phyloP scores from a whole-genome alignment of 768 basidiomycete species.

The Suillus subaureus region DNA sequence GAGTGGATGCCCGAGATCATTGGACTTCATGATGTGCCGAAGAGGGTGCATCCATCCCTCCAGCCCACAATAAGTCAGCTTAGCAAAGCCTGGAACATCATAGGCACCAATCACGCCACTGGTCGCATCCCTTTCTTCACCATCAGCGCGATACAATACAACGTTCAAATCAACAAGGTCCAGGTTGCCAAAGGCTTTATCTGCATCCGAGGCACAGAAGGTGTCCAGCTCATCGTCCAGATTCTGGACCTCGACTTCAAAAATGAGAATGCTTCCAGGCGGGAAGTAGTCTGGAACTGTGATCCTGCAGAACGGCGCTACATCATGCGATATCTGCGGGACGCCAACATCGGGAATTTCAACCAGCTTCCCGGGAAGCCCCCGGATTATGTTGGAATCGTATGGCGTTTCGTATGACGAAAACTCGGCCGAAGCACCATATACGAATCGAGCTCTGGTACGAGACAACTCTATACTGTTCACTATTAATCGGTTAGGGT shows the following conservation, averaged over 20 bases:
- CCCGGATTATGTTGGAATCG: constrained; percentile 59
- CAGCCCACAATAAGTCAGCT: constrained; percentile 87
- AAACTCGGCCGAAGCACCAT: constrained; percentile 77
- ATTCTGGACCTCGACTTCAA: constrained; percentile 81
- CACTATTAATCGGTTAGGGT: constrained; percentile 47
- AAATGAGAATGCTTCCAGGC: constrained; percentile 94
- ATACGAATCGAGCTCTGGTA: constrained; percentile 77
- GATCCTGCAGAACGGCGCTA: constrained; percentile 77
- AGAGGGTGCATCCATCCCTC: constrained; percentile 97
- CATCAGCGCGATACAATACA: constrained; percentile 82
- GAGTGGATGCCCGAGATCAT: constrained; percentile 92
- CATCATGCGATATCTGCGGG: constrained; percentile 62
- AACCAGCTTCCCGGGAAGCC: constrained; percentile 70
- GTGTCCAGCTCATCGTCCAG: constrained; percentile 70
- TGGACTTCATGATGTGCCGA: constrained; percentile 80
- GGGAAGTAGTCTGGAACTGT: constrained; percentile 87
- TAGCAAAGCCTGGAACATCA: constrained; percentile 72
- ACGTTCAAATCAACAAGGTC: constrained; percentile 89
- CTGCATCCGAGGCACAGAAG: constrained; percentile 71
- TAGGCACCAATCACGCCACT: constrained; percentile 81
- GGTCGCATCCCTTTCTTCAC: constrained; percentile 91
- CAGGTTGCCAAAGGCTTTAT: constrained; percentile 71
- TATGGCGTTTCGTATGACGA: constrained; percentile 55
- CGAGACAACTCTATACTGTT: constrained; percentile 81
- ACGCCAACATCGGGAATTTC: constrained; percentile 62